Evolutionary conservation across 306 rosid species (phyloP).

Genomic region (Clitoria ternatea): DNA sequence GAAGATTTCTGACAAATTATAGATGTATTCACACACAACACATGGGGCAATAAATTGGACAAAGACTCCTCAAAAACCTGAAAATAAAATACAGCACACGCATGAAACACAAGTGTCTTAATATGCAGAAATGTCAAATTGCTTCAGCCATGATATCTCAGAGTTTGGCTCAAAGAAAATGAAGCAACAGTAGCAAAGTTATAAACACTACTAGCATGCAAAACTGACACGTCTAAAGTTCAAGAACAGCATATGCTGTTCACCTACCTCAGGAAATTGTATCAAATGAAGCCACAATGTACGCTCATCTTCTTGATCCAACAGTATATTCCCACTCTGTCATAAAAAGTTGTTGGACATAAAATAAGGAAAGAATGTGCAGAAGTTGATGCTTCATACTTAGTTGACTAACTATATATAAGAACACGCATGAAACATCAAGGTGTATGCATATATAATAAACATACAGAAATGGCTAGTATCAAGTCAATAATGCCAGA

Average conservation of each 20-base stretch:
- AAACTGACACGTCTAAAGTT: conserved; percentile 15
- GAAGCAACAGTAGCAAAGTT: not conserved
- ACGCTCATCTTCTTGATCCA: conserved; percentile 76
- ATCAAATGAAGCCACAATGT: conserved; percentile 73
- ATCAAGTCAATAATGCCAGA: conserved; percentile 3
- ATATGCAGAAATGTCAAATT: not conserved
- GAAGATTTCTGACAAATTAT: conserved; percentile 69
- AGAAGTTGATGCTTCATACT: not conserved
- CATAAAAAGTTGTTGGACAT: not conserved
- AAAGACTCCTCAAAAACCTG: conserved; percentile 87
- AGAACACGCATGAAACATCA: not conserved
- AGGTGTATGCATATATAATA: not conserved
- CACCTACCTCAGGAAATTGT: conserved; percentile 77
- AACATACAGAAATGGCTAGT: not conserved
- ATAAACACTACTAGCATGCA: not conserved
- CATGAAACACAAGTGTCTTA: not conserved
- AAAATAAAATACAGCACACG: conserved; percentile 1
- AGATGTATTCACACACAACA: conserved; percentile 79
- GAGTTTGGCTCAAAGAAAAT: not conserved
- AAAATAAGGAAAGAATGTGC: not conserved
- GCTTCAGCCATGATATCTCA: not conserved
- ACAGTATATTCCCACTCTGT: conserved; percentile 56
- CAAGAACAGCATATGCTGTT: not conserved
- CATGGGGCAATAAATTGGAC: conserved; percentile 68
- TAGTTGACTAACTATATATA: not conserved